Evolutionary conservation across 2,329 filamentous ascomycete genomes (phyloP).

Genomic region (Alternaria arbusti): DNA sequence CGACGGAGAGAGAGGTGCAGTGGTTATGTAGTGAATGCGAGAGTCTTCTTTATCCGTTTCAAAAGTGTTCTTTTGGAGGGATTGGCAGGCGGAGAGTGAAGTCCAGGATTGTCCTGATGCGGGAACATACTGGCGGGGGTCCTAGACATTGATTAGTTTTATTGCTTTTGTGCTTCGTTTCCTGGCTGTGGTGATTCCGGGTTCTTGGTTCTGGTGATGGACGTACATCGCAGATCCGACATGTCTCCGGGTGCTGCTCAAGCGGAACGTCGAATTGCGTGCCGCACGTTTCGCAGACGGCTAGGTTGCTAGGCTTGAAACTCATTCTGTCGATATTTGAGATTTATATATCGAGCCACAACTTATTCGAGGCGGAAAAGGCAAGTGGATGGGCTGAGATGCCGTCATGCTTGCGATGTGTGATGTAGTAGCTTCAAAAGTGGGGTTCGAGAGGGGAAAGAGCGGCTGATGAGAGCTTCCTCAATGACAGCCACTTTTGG

Average conservation of each 20-base stretch:
- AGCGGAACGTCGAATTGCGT: conserved; percentile 69
- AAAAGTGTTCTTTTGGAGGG: conserved; percentile 62
- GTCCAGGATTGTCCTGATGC: conserved; percentile 70
- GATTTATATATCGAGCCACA: neutral
- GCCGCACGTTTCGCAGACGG: conserved; percentile 73
- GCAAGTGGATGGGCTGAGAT: neutral
- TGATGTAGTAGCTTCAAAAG: conserved; percentile 4
- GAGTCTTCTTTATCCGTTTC: conserved; percentile 55
- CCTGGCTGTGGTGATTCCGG: neutral
- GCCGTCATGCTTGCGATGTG: neutral
- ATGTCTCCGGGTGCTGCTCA: conserved; percentile 58
- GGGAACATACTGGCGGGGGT: conserved; percentile 72
- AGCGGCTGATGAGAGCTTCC: neutral
- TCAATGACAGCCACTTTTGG: neutral
- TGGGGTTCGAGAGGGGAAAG: conserved; percentile 6
- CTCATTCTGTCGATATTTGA: conserved; percentile 23
- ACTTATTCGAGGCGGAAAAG: neutral
- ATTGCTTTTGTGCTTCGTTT: neutral
- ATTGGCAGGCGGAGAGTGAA: conserved; percentile 57
- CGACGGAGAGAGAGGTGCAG: conserved; percentile 37
- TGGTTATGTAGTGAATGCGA: conserved; percentile 54
- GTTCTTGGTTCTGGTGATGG: conserved; percentile 1
- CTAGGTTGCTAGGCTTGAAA: conserved; percentile 49
- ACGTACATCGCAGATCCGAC: conserved; percentile 74
- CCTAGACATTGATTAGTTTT: conserved; percentile 43